Conservation (phyloP, 352 stramenopile genomes). For the Globisporangium polare region DNA sequence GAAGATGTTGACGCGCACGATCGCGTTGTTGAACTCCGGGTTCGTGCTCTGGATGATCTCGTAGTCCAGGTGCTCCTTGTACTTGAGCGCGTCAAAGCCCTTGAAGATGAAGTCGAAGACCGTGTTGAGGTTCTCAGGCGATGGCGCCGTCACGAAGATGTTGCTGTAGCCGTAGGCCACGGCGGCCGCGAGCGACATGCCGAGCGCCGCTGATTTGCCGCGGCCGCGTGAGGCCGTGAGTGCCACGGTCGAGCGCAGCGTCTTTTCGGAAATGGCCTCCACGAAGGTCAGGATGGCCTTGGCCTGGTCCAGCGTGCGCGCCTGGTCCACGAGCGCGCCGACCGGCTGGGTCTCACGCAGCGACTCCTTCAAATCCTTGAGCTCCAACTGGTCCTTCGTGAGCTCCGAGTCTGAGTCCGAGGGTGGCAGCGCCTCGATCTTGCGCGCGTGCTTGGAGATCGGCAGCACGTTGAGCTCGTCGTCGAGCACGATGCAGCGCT, state of each 20-base stretch:
- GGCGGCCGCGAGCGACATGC: conserved; percentile 83
- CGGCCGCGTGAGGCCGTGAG: conserved; percentile 90
- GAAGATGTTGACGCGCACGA: conserved; percentile 98
- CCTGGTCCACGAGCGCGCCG: conserved; percentile 92
- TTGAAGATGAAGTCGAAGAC: conserved; percentile 99
- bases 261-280: conserved; percentile 97
- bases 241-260: conserved; percentile 90
- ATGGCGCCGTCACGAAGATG: conserved; percentile 97
- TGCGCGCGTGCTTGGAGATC: conserved; percentile 90
- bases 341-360: conserved; percentile 95
- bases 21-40: conserved; percentile 78
- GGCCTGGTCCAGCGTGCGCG: conserved; percentile 94
- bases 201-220: conserved; percentile 98
- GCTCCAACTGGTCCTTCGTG: conserved; percentile 82
- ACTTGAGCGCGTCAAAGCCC: conserved; percentile 90
- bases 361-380: conserved; percentile 93
- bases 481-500: conserved; percentile 97
- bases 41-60: conserved; percentile 89
- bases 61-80: conserved; percentile 99
- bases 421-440: conserved; percentile 82
- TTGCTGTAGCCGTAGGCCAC: conserved; percentile 93
- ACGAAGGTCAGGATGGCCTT: conserved; percentile 97
- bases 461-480: conserved; percentile 99
- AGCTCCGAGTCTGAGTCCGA: conserved; percentile 52
- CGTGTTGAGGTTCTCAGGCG: conserved; percentile 97